Evolutionary conservation across 1,139 yeast genomes (phyloP).

Genomic region (Nakaseomyces kungkrabaensis): DNA sequence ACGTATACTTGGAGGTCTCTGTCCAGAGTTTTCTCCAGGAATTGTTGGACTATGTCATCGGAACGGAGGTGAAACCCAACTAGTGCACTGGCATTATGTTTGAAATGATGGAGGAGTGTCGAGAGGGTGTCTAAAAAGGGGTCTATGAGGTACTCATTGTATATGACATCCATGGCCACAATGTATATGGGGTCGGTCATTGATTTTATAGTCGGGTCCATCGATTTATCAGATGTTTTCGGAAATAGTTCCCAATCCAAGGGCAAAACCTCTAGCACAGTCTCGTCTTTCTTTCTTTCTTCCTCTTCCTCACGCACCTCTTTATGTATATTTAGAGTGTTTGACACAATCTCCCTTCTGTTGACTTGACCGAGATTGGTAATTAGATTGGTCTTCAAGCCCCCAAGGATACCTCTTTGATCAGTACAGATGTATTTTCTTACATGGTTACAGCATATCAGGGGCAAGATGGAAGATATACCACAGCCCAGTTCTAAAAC

Average conservation of each 20-base stretch:
- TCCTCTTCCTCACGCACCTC: background rate
- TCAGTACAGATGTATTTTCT: conserved; percentile 24
- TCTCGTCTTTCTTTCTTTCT: background rate
- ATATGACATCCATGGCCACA: conserved; percentile 29
- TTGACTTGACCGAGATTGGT: conserved; percentile 20
- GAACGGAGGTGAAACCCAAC: conserved; percentile 28
- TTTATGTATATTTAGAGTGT: conserved; percentile 6
- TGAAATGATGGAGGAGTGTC: conserved; percentile 8
- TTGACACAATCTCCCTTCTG: conserved; percentile 11
- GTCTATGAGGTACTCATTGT: conserved; percentile 26
- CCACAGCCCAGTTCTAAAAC: conserved; percentile 29
- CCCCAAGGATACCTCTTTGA: conserved; percentile 25
- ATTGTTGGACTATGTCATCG: conserved; percentile 21
- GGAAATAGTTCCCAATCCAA: conserved; percentile 26
- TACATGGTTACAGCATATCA: conserved; percentile 24
- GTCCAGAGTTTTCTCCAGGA: conserved; percentile 21
- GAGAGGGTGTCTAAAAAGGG: conserved; percentile 24
- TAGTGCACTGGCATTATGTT: conserved; percentile 11
- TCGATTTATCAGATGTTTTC: background rate
- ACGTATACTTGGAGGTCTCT: conserved; percentile 13
- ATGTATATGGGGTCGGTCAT: conserved; percentile 11
- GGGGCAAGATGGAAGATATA: conserved; percentile 23
- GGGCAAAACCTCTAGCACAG: conserved; percentile 16
- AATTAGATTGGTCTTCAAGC: conserved; percentile 19
- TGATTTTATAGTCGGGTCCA: conserved; percentile 7